These are phyloP conservation scores for Hirsutella minnesotensis DNA, from an alignment of 2,329 filamentous ascomycete genomes.

Conservation along the genomic window DNA sequence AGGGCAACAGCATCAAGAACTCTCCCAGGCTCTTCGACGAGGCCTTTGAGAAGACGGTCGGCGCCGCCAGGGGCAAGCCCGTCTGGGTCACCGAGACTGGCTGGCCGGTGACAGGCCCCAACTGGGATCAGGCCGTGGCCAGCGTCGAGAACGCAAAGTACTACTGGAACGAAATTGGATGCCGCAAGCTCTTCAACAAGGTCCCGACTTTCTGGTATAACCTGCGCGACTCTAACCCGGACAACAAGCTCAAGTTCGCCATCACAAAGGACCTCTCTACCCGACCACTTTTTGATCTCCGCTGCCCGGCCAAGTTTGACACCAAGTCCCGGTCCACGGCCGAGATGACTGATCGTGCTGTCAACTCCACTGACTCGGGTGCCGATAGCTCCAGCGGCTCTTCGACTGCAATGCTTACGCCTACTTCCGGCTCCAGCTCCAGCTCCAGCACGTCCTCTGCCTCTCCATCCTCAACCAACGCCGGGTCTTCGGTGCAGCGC, in stretches of 20 bases:
- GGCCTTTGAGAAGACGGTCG: conserved; percentile 31
- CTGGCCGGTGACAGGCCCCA: conserved; percentile 46
- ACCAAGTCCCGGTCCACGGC: conserved; percentile 14
- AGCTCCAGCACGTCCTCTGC: conserved; percentile 1
- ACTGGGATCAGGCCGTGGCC: conserved; percentile 42
- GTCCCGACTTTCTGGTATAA: conserved; percentile 50
- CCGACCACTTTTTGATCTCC: conserved; percentile 39
- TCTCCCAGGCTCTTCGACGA: conserved; percentile 41
- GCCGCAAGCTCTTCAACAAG: conserved; percentile 43
- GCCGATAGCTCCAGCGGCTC: conserved; percentile 1
- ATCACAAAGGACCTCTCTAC: conserved; percentile 41
- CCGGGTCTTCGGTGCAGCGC: not conserved
- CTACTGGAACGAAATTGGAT: conserved; percentile 53
- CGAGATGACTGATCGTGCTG: not conserved
- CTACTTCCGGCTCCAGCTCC: conserved; percentile 1
- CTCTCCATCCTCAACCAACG: conserved; percentile 2
- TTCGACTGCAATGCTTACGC: not conserved
- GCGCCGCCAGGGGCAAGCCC: conserved; percentile 37
- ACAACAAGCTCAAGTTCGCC: conserved; percentile 45
- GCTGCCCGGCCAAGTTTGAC: conserved; percentile 33
- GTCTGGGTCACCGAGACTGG: conserved; percentile 55
- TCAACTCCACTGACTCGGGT: conserved; percentile 2
- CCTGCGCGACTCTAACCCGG: conserved; percentile 48
- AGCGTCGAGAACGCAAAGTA: conserved; percentile 46
- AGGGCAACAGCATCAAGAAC: conserved; percentile 44